Conservation (phyloP, 176 grass and related monocot genomes). For the Pontederia crassipes region DNA sequence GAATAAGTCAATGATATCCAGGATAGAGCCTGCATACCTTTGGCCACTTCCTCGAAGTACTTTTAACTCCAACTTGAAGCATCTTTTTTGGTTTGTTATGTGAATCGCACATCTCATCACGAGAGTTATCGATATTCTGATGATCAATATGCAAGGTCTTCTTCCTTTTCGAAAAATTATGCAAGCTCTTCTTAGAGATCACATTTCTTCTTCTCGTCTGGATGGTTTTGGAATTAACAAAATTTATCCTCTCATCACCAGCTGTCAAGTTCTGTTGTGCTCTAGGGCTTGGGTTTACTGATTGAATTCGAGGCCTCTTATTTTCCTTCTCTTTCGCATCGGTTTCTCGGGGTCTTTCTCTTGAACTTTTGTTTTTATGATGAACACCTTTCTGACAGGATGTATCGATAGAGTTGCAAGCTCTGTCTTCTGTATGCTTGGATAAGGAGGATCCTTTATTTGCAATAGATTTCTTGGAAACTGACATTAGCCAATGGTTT, state of each 20-base stretch:
- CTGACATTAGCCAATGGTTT: slow-evolving; percentile 48
- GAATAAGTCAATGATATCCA: slow-evolving; percentile 18
- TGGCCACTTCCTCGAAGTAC: slow-evolving; percentile 15
- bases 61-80: slow-evolving; percentile 1
- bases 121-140: slow-evolving; percentile 4
- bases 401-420: not conserved
- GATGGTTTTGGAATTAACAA: not conserved
- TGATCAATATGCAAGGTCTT: slow-evolving; percentile 12
- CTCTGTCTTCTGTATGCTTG: slow-evolving; percentile 23
- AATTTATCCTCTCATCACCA: not conserved
- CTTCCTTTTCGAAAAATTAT: not conserved
- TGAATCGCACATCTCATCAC: slow-evolving; percentile 12
- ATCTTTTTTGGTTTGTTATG: slow-evolving; percentile 16
- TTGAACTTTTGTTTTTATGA: not conserved
- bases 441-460: slow-evolving; percentile 22
- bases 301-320: not conserved
- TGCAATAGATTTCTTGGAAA: slow-evolving; percentile 35
- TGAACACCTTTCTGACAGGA: not conserved
- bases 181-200: slow-evolving; percentile 11
- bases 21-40: slow-evolving; percentile 12
- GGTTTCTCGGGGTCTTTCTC: not conserved
- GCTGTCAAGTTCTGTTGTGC: slow-evolving; percentile 19
- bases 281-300: not conserved
- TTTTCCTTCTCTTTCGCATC: slow-evolving; percentile 1
- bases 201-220: slow-evolving; percentile 13